Conservation (phyloP, 83 land plant genomes). For the Isoetes engelmannii region DNA sequence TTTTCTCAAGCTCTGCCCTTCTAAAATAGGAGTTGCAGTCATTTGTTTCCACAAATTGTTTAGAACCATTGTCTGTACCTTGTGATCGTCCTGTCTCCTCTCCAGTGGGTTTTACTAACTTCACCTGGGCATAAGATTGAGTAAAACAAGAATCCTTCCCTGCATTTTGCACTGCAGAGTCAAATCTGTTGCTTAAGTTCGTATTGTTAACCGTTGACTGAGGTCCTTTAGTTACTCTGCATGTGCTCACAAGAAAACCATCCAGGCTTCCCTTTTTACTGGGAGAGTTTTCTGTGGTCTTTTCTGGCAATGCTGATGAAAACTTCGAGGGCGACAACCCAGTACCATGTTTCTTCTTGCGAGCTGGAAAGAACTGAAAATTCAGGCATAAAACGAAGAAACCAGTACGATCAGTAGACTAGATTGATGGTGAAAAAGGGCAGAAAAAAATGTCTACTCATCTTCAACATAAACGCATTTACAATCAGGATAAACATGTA, state of each 20-base stretch:
- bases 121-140: background rate
- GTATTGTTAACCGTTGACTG: background rate
- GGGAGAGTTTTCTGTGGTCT: slow-evolving; percentile 14
- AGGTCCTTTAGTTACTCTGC: background rate
- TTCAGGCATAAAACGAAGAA: background rate
- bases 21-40: background rate
- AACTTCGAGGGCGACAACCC: background rate
- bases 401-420: background rate
- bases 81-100: background rate
- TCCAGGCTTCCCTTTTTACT: slow-evolving; percentile 24
- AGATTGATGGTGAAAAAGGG: background rate
- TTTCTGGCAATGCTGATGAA: background rate
- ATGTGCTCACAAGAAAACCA: slow-evolving; percentile 14
- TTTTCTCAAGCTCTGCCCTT: slow-evolving; percentile 6
- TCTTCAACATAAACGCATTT: background rate
- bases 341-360: slow-evolving; percentile 9
- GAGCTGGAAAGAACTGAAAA: slow-evolving; percentile 20
- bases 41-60: background rate
- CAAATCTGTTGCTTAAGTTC: background rate
- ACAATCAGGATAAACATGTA: background rate
- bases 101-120: slow-evolving; percentile 1
- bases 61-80: background rate
- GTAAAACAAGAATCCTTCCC: background rate
- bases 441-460: background rate
- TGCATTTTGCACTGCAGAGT: background rate